These are phyloP conservation scores for Tetrapisispora nanseiensis DNA, from an alignment of 805 yeast species.

Conservation along the genomic window DNA sequence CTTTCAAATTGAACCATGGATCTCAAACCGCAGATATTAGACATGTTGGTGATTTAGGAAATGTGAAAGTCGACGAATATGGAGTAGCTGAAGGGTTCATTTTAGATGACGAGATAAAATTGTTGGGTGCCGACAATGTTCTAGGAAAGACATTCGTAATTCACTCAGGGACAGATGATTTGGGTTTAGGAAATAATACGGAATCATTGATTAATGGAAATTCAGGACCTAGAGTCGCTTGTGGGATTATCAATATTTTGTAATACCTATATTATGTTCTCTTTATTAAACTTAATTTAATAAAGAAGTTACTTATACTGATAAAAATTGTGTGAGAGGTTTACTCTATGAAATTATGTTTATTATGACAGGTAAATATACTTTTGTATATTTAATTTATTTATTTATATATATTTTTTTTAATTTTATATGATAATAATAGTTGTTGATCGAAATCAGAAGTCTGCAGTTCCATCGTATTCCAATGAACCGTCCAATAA, in stretches of 20 bases:
- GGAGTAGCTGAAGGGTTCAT: slow-evolving; percentile 89
- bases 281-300: not conserved
- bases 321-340: not conserved
- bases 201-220: slow-evolving; percentile 93
- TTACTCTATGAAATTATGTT: not conserved
- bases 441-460: not conserved
- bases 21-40: slow-evolving; percentile 55
- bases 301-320: no score
- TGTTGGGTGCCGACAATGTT: slow-evolving; percentile 78
- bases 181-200: slow-evolving; percentile 86
- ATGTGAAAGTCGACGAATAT: slow-evolving; percentile 71
- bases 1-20: slow-evolving; percentile 81
- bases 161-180: slow-evolving; percentile 86
- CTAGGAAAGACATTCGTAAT: slow-evolving; percentile 93
- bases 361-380: slow-evolving; percentile 2
- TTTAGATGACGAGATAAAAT: slow-evolving; percentile 65
- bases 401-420: not conserved
- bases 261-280: not conserved
- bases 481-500: slow-evolving; percentile 37
- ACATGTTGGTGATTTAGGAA: slow-evolving; percentile 84
- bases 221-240: slow-evolving; percentile 96
- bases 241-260: slow-evolving; percentile 81
- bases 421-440: not conserved
- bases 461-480: slow-evolving; percentile 8
- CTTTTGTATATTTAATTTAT: slow-evolving; percentile 3